A percentile compares a stretch with the other conserved stretches of the same genome.
phyloP scores from a whole-genome alignment of 768 basidiomycete genomes.

The Suillus fuscotomentosus region DNA sequence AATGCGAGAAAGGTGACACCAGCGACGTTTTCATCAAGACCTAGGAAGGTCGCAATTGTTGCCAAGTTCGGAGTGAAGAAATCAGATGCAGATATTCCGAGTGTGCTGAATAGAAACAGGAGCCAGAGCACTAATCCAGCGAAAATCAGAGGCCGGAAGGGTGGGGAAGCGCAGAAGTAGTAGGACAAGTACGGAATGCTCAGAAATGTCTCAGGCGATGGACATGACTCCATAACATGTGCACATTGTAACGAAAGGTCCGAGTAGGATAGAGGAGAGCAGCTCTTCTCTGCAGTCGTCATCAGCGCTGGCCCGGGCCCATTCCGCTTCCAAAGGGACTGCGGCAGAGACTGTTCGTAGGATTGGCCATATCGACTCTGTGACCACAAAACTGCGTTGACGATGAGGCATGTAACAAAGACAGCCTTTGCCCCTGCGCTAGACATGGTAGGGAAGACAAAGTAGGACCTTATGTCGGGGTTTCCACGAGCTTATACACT shows the following conservation, averaged over 20 bases:
- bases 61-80: conserved; percentile 97
- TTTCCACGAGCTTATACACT: neutral
- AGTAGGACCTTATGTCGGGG: neutral
- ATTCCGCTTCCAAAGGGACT: conserved; percentile 12
- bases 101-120: conserved; percentile 90
- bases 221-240: conserved; percentile 61
- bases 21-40: conserved; percentile 89
- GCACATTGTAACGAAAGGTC: conserved; percentile 58
- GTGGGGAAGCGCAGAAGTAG: conserved; percentile 66
- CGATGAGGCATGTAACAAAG: conserved; percentile 49
- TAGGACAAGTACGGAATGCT: conserved; percentile 63
- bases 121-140: conserved; percentile 72
- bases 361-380: conserved; percentile 48
- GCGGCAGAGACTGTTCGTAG: conserved; percentile 5
- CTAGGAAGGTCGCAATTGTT: conserved; percentile 81
- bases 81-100: conserved; percentile 93
- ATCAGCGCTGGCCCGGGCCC: neutral
- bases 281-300: conserved; percentile 24
- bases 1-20: conserved; percentile 97
- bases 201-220: conserved; percentile 60
- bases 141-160: conserved; percentile 62
- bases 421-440: conserved; percentile 44
- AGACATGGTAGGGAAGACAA: conserved; percentile 39
- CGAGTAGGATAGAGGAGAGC: conserved; percentile 54
- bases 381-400: conserved; percentile 69